A percentile compares a stretch with the other conserved stretches of the same genome.
Evolutionary conservation across 257 asterid genomes (phyloP).

Genomic region (Gentiana macrophylla): DNA sequence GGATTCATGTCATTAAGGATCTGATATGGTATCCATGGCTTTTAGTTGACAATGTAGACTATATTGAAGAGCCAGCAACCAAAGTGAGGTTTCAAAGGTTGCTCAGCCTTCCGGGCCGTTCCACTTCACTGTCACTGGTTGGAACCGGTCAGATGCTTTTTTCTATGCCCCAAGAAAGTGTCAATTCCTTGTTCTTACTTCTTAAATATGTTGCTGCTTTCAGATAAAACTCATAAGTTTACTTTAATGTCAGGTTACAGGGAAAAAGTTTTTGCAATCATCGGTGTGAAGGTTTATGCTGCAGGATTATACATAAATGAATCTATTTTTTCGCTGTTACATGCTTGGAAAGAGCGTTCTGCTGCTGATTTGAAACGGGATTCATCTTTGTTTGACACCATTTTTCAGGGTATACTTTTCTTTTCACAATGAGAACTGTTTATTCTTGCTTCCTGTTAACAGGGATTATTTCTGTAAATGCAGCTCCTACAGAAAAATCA

Average conservation of each 20-base stretch:
- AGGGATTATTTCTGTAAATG: slow-evolving; percentile 17
- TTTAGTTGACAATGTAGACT: slow-evolving; percentile 34
- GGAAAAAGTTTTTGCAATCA: slow-evolving; percentile 75
- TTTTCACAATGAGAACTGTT: background rate
- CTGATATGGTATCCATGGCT: slow-evolving; percentile 5
- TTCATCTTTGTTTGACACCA: slow-evolving; percentile 41
- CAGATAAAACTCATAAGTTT: slow-evolving; percentile 6
- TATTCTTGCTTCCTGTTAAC: background rate
- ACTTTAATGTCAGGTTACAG: slow-evolving; percentile 52
- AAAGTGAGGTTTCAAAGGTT: slow-evolving; percentile 64
- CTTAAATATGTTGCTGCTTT: slow-evolving; percentile 6
- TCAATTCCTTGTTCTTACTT: background rate
- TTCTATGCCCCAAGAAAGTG: background rate
- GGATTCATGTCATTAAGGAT: background rate
- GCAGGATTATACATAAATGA: slow-evolving; percentile 60
- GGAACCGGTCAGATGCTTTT: slow-evolving; percentile 59
- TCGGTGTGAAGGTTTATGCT: slow-evolving; percentile 90
- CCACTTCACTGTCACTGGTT: slow-evolving; percentile 48
- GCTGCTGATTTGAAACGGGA: slow-evolving; percentile 48
- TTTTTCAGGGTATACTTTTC: slow-evolving; percentile 44
- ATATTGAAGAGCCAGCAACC: slow-evolving; percentile 64
- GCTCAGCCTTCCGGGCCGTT: slow-evolving; percentile 65
- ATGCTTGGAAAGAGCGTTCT: slow-evolving; percentile 58
- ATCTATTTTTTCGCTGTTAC: slow-evolving; percentile 39
- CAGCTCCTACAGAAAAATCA: slow-evolving; percentile 81